phyloP scores from a whole-genome alignment of 176 grass and related monocot species.

The Eragrostis curvula region DNA sequence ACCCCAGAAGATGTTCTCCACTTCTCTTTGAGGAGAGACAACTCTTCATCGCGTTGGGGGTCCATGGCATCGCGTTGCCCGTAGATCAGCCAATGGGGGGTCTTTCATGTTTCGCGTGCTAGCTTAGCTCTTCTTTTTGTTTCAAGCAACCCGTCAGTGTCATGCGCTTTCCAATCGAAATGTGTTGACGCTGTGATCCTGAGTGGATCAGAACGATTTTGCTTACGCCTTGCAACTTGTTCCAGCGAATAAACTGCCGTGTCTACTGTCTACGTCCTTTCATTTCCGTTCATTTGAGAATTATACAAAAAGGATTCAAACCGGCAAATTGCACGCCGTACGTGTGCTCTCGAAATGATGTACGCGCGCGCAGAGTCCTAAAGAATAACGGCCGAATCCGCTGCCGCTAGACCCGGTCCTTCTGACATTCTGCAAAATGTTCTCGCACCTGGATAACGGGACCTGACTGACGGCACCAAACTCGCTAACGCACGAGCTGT shows the following conservation, averaged over 20 bases:
- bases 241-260: neutral
- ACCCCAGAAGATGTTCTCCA: neutral
- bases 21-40: constrained; percentile 3
- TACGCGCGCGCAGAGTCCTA: neutral
- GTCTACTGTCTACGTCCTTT: neutral
- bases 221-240: neutral
- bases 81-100: neutral
- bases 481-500: neutral
- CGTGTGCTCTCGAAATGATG: neutral
- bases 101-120: neutral
- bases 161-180: neutral
- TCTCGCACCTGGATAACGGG: neutral
- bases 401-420: neutral
- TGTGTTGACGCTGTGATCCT: neutral
- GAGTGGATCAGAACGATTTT: neutral
- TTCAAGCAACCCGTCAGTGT: neutral
- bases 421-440: neutral
- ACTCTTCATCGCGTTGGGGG: neutral
- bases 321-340: neutral
- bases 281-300: neutral
- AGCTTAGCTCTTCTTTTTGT: constrained; percentile 7
- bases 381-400: neutral
- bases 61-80: constrained; percentile 15
- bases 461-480: neutral
- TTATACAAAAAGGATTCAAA: neutral